Conservation (phyloP, 2,329 filamentous ascomycete species). For the Monosporascus cannonballus region DNA sequence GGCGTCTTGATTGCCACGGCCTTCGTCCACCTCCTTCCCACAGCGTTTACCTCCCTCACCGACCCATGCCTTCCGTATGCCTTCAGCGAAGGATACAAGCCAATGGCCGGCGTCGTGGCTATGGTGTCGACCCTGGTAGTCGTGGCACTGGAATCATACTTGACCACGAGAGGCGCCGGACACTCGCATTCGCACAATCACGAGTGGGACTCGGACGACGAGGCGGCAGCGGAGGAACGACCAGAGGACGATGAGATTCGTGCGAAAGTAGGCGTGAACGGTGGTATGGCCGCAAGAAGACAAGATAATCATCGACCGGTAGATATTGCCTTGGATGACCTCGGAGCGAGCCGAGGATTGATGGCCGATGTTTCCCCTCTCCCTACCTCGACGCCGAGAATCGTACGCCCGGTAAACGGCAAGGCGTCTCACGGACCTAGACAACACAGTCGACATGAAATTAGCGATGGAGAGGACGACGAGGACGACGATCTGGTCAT, state of each 20-base stretch:
- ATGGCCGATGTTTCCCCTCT: constrained; percentile 54
- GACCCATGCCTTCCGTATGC: constrained; percentile 69
- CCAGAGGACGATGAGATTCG: constrained; percentile 18
- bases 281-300: constrained; percentile 33
- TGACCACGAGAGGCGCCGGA: constrained; percentile 64
- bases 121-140: constrained; percentile 80
- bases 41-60: constrained; percentile 59
- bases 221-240: constrained; percentile 20
- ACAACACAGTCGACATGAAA: constrained; percentile 15
- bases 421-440: constrained; percentile 8
- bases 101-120: constrained; percentile 74
- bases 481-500: constrained; percentile 53
- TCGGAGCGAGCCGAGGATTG: constrained; percentile 47
- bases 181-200: constrained; percentile 54
- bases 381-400: constrained; percentile 45
- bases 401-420: constrained; percentile 11
- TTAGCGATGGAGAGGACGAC: constrained; percentile 27
- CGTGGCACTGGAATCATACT: constrained; percentile 81
- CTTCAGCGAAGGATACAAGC: constrained; percentile 73
- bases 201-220: constrained; percentile 42
- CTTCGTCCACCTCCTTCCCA: constrained; percentile 71
- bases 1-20: constrained; percentile 82
- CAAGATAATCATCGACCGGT: constrained; percentile 34
- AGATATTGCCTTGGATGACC: constrained; percentile 45
- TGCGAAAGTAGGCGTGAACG: constrained; percentile 19